Conservation (phyloP, 352 stramenopile genomes). For the Thraustochytrium sp. region DNA sequence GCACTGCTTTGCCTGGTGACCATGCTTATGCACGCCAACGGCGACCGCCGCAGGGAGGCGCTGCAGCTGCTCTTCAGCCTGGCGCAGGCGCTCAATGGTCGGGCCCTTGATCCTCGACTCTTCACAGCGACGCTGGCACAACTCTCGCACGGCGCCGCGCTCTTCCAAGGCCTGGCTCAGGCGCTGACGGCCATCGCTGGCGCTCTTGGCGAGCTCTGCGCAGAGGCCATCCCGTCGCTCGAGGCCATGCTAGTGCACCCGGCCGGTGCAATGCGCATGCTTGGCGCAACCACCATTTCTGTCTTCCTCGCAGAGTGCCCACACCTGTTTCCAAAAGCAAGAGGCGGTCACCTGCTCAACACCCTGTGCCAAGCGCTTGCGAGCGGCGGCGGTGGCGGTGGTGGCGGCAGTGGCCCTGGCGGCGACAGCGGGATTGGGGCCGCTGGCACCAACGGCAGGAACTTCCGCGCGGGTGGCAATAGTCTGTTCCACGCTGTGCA, state of each 20-base stretch:
- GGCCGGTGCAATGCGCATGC: not conserved
- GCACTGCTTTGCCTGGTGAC: not conserved
- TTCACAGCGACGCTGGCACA: not conserved
- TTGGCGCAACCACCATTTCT: not conserved
- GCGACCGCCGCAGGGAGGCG: not conserved
- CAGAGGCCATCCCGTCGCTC: not conserved
- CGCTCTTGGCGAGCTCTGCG: not conserved
- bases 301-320: not conserved
- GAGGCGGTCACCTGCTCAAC: too few species aligned
- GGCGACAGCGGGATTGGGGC: too few species aligned
- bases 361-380: too few species aligned
- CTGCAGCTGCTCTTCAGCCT: conserved; percentile 22
- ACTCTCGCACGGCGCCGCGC: not conserved
- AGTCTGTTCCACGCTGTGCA: not conserved
- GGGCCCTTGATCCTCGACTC: not conserved
- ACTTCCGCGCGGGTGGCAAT: too few species aligned
- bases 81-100: not conserved
- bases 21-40: not conserved
- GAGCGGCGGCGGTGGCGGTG: too few species aligned
- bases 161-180: not conserved
- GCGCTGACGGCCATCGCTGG: not conserved
- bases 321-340: too few species aligned
- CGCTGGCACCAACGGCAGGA: too few species aligned
- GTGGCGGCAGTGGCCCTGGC: too few species aligned
- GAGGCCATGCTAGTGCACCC: not conserved